A percentile compares a stretch with the other conserved stretches of the same genome.
These are phyloP conservation scores for Talaromyces sp. DNA, from an alignment of 2,329 filamentous ascomycete species.

Conservation along the genomic window DNA sequence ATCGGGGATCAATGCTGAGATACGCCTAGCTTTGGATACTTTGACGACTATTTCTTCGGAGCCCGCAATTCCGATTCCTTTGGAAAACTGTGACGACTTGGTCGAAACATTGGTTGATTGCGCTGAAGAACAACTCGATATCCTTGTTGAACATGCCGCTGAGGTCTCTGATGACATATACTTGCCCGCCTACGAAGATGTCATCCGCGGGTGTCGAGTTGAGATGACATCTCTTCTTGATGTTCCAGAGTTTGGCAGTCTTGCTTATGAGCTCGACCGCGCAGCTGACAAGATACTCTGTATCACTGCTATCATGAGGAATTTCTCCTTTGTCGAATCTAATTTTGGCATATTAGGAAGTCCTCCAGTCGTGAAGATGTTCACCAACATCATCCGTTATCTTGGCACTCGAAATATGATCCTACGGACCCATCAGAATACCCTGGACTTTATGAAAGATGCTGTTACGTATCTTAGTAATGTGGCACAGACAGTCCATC, in stretches of 20 bases:
- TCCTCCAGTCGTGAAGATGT: slow-evolving; percentile 71
- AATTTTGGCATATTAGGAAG: slow-evolving; percentile 74
- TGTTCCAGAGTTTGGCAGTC: slow-evolving; percentile 66
- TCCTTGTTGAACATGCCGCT: slow-evolving; percentile 75
- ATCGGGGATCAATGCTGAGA: slow-evolving; percentile 81
- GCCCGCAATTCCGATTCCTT: slow-evolving; percentile 56
- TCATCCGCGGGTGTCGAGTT: slow-evolving; percentile 68
- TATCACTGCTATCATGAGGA: slow-evolving; percentile 86
- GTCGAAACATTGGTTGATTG: slow-evolving; percentile 85
- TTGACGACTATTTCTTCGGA: slow-evolving; percentile 67
- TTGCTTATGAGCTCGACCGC: slow-evolving; percentile 75
- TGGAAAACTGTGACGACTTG: slow-evolving; percentile 78
- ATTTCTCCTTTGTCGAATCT: slow-evolving; percentile 77
- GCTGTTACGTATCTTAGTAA: slow-evolving; percentile 85
- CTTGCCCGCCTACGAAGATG: slow-evolving; percentile 79
- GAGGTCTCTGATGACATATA: slow-evolving; percentile 85
- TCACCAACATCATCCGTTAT: slow-evolving; percentile 77
- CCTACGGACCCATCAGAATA: slow-evolving; percentile 74
- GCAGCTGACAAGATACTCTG: slow-evolving; percentile 84
- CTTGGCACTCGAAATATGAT: slow-evolving; percentile 86
- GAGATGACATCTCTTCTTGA: slow-evolving; percentile 71
- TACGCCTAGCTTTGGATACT: slow-evolving; percentile 83
- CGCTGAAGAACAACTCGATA: slow-evolving; percentile 79
- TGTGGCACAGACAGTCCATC: slow-evolving; percentile 70
- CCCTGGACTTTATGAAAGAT: slow-evolving; percentile 96